Conservation (phyloP, 2,329 filamentous ascomycete species). For the Botrytis tulipae region DNA sequence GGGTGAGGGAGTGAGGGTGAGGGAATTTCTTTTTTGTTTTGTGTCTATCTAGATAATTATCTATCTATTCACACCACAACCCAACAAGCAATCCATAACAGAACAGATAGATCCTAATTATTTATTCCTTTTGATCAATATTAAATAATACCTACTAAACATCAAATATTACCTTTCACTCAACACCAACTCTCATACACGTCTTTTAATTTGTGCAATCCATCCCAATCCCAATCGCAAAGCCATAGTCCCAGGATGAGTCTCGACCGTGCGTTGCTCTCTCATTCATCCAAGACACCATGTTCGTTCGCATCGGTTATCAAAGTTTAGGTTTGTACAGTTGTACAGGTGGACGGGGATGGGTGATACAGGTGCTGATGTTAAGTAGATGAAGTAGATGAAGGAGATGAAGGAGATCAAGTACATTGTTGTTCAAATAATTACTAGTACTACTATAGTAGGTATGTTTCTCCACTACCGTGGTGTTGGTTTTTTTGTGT, state of each 20-base stretch:
- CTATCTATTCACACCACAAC: neutral
- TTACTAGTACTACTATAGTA: no score
- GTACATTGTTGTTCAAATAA: no score
- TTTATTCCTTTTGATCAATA: no score
- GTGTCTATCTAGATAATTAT: no score
- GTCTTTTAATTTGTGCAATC: neutral
- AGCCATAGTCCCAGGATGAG: neutral
- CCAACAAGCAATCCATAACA: neutral
- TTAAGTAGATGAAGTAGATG: no score
- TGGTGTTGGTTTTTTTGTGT: no score
- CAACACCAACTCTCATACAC: neutral
- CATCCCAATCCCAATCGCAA: no score
- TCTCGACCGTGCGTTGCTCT: neutral
- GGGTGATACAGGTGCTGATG: no score
- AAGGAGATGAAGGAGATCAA: no score
- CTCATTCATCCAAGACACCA: neutral
- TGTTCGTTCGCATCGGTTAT: neutral
- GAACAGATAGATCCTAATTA: neutral
- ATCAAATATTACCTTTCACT: neutral
- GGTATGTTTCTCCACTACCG: no score
- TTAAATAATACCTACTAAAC: no score
- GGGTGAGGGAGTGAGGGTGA: neutral
- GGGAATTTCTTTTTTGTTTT: neutral
- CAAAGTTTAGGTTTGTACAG: neutral
- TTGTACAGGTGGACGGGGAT: neutral